These are phyloP conservation scores for Aspergillus costaricaensis DNA, from an alignment of 2,329 filamentous ascomycete species.

Conservation along the genomic window DNA sequence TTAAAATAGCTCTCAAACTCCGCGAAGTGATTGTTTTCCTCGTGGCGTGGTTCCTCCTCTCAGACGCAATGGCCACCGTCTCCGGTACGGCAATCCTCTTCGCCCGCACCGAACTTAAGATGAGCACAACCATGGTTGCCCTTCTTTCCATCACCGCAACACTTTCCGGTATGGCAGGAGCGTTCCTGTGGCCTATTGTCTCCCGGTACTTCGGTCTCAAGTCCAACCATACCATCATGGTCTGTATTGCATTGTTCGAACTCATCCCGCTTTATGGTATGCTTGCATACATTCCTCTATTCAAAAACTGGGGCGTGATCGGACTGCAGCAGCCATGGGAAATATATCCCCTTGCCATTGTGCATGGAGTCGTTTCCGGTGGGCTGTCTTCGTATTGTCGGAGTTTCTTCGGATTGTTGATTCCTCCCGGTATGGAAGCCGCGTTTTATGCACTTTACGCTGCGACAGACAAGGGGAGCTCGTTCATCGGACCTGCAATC, in stretches of 20 bases:
- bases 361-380: constrained; percentile 86
- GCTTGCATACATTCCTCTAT: constrained; percentile 76
- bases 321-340: constrained; percentile 88
- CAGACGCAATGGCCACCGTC: constrained; percentile 86
- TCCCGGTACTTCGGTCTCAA: constrained; percentile 66
- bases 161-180: constrained; percentile 74
- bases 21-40: constrained; percentile 80
- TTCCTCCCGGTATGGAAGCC: constrained; percentile 85
- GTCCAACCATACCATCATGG: constrained; percentile 83
- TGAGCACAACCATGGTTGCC: constrained; percentile 78
- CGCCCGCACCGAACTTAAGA: constrained; percentile 82
- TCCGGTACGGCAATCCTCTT: constrained; percentile 89
- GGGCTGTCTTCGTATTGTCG: constrained; percentile 85
- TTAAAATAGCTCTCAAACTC: constrained; percentile 68
- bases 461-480: constrained; percentile 91
- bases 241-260: constrained; percentile 82
- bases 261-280: constrained; percentile 88
- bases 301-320: constrained; percentile 70
- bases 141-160: constrained; percentile 89
- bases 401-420: constrained; percentile 81
- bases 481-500: constrained; percentile 84
- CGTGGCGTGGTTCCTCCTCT: constrained; percentile 85
- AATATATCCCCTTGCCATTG: constrained; percentile 83
- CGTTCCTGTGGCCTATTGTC: constrained; percentile 79
- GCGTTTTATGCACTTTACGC: constrained; percentile 93